Conservation (phyloP, 129 eudicot species). For the Flaveria brownii region DNA sequence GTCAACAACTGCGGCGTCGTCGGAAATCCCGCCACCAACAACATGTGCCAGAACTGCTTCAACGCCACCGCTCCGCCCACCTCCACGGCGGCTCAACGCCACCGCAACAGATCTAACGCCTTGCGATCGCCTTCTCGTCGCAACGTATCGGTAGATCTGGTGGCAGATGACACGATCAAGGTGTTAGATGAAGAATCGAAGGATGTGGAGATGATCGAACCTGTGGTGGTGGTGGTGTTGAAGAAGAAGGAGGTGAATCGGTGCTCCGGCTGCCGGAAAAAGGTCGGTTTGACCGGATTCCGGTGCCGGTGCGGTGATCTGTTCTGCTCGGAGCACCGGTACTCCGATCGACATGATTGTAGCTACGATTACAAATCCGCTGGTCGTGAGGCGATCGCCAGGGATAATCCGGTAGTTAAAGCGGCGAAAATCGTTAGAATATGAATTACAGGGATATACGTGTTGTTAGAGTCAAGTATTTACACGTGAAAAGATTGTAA, state of each 20-base stretch:
- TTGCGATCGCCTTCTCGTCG: constrained; percentile 30
- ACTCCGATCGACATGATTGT: constrained; percentile 86
- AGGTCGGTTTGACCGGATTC: constrained; percentile 80
- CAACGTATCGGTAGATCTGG: constrained; percentile 28
- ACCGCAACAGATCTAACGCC: constrained; percentile 45
- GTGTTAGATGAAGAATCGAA: constrained; percentile 20
- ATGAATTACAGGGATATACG: constrained; percentile 30
- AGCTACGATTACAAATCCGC: constrained; percentile 69
- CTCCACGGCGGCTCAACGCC: constrained; percentile 38
- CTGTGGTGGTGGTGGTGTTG: constrained; percentile 11
- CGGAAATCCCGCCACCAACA: constrained; percentile 56
- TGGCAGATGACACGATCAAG: constrained; percentile 30
- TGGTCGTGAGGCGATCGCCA: constrained; percentile 68
- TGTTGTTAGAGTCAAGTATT: background rate
- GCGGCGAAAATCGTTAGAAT: constrained; percentile 70
- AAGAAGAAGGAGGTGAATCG: constrained; percentile 67
- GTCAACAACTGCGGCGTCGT: constrained; percentile 68
- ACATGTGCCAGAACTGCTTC: constrained; percentile 69
- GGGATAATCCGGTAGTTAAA: constrained; percentile 83
- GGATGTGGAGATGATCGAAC: background rate
- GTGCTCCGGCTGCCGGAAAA: constrained; percentile 72
- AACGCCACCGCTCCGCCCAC: constrained; percentile 38
- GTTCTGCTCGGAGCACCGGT: constrained; percentile 69
- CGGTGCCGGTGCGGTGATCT: constrained; percentile 89
- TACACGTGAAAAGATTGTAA: constrained; percentile 19